A percentile compares a stretch with the other conserved stretches of the same genome.
Conservation (phyloP, 139 green algal genomes). For the Zygnema circumcarinatum region DNA sequence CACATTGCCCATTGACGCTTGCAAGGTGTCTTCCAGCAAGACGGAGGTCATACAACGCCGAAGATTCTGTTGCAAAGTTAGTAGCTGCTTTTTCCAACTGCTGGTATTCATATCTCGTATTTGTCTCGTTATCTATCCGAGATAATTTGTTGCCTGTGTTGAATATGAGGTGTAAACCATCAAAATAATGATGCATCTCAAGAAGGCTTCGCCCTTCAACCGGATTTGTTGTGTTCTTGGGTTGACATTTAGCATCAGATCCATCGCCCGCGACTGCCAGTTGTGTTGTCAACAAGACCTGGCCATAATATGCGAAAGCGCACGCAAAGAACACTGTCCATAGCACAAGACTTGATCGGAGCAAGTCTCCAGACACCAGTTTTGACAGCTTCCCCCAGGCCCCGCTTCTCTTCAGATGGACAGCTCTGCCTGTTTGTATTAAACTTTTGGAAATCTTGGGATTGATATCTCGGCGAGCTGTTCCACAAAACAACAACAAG, state of each 20-base stretch:
- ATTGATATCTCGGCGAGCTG: not conserved
- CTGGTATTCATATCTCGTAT: not conserved
- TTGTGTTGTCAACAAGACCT: slow-evolving; percentile 76
- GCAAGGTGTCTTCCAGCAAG: not conserved
- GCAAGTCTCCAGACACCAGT: slow-evolving; percentile 7
- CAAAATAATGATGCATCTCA: not conserved
- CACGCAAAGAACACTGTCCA: slow-evolving; percentile 75
- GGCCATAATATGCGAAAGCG: slow-evolving; percentile 79
- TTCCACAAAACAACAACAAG: not conserved
- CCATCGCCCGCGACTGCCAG: slow-evolving; percentile 35
- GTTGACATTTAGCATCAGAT: not conserved
- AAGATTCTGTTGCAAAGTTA: not conserved
- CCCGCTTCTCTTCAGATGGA: not conserved
- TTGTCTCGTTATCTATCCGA: not conserved
- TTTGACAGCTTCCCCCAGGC: slow-evolving; percentile 3
- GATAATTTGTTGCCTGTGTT: not conserved
- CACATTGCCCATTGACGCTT: slow-evolving; percentile 25
- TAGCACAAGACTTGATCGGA: slow-evolving; percentile 71
- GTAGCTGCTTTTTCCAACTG: not conserved
- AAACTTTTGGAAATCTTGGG: not conserved
- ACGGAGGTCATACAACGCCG: not conserved
- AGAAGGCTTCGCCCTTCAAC: not conserved
- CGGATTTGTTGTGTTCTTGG: not conserved
- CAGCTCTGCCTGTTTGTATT: not conserved
- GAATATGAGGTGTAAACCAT: too few relatives aligned